Conservation (phyloP, 176 grass and related monocot species). For the Musa schizocarpa region DNA sequence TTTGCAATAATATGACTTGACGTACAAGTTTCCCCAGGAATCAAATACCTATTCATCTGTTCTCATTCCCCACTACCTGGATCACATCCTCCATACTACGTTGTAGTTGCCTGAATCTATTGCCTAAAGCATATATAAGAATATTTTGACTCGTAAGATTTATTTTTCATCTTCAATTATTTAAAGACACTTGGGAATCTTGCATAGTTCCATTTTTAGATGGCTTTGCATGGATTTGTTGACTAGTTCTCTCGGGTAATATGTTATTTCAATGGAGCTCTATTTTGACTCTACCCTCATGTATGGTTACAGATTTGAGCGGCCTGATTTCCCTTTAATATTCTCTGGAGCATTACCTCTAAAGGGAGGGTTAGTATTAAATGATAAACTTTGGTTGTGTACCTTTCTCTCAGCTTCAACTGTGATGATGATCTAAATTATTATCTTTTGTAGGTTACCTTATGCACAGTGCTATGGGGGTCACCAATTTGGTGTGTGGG, state of each 20-base stretch:
- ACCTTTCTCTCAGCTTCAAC: neutral
- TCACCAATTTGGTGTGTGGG: slow-evolving; percentile 93
- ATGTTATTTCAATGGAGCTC: neutral
- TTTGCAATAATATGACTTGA: no score
- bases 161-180: neutral
- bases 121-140: neutral
- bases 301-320: slow-evolving; percentile 56
- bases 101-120: neutral
- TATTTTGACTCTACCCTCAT: neutral
- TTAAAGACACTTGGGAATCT: neutral
- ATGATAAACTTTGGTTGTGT: neutral
- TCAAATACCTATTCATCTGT: no score
- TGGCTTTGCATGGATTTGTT: neutral
- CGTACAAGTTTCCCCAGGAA: no score
- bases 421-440: neutral
- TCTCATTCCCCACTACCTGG: neutral
- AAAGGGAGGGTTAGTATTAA: slow-evolving; percentile 55
- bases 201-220: neutral
- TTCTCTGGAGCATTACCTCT: slow-evolving; percentile 81
- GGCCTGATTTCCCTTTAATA: slow-evolving; percentile 61
- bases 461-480: slow-evolving; percentile 97
- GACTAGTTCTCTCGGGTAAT: neutral
- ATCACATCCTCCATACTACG: neutral
- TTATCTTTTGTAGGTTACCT: slow-evolving; percentile 38
- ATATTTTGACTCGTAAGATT: neutral